Percentiles rank a stretch among this genome's conserved stretches.
These are phyloP conservation scores for Paxillus involutus DNA, from an alignment of 768 basidiomycete genomes.

Conservation along the genomic window DNA sequence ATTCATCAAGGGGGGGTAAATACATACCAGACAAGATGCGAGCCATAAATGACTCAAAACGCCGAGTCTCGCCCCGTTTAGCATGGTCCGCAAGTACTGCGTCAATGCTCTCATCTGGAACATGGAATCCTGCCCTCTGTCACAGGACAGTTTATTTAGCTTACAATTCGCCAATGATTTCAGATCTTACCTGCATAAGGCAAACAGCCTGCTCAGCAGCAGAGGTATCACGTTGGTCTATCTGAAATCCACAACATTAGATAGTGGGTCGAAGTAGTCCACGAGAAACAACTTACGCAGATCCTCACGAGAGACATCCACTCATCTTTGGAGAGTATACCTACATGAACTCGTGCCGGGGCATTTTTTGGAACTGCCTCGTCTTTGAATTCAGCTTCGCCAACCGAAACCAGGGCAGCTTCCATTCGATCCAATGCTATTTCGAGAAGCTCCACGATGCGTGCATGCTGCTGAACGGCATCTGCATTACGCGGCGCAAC, in stretches of 20 bases:
- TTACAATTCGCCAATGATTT: not conserved
- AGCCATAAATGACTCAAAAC: conserved; percentile 45
- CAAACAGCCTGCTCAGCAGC: conserved; percentile 51
- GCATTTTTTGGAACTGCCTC: not conserved
- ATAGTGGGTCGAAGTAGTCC: not conserved
- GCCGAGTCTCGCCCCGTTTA: conserved; percentile 40
- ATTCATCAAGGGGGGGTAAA: not conserved
- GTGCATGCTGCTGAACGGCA: conserved; percentile 18
- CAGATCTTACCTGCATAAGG: conserved; percentile 48
- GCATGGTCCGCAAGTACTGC: conserved; percentile 52
- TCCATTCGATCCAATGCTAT: conserved; percentile 32
- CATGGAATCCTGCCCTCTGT: conserved; percentile 42
- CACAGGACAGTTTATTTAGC: not conserved
- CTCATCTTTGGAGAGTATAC: conserved; percentile 50
- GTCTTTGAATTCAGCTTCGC: not conserved
- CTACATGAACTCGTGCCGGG: conserved; percentile 36
- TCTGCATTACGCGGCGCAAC: conserved; percentile 4
- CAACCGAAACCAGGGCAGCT: conserved; percentile 10
- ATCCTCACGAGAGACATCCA: conserved; percentile 54
- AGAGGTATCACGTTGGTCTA: conserved; percentile 43
- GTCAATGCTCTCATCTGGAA: conserved; percentile 46
- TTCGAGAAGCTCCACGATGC: conserved; percentile 36
- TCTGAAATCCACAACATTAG: conserved; percentile 32
- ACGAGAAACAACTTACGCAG: conserved; percentile 38
- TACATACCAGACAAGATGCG: conserved; percentile 44